Evolutionary conservation across 495 filamentous ascomycete species (phyloP).

Genomic region (Lasiosphaeria hispida): DNA sequence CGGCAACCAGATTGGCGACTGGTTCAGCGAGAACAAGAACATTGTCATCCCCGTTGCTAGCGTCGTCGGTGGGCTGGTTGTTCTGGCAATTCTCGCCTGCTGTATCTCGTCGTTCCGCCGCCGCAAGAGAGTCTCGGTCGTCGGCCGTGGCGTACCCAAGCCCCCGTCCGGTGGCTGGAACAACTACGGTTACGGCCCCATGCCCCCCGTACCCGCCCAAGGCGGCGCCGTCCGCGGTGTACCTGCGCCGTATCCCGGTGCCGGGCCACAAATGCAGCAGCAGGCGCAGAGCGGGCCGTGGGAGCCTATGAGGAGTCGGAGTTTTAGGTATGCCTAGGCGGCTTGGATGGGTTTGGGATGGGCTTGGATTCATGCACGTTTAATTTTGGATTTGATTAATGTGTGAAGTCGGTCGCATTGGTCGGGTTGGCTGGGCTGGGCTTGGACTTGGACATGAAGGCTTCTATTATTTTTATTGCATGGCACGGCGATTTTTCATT

Average conservation of each 20-base stretch:
- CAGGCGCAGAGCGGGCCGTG: conserved; percentile 9
- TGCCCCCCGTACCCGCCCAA: conserved; percentile 8
- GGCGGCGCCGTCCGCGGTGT: conserved; percentile 6
- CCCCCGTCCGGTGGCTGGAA: conserved; percentile 6
- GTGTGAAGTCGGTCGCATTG: conserved; percentile 1
- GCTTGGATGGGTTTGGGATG: not conserved
- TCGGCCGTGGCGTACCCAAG: not conserved
- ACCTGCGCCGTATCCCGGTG: not conserved
- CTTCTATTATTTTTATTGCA: not conserved
- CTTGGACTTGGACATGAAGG: too few relatives aligned
- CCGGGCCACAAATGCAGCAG: conserved; percentile 2
- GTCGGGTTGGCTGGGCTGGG: not conserved
- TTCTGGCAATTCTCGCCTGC: conserved; percentile 61
- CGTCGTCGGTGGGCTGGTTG: conserved; percentile 64
- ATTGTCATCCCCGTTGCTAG: conserved; percentile 72
- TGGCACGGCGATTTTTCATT: conserved; percentile 11
- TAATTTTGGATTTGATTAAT: conserved; percentile 4
- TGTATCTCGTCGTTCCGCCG: conserved; percentile 51
- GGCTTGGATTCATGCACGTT: not conserved
- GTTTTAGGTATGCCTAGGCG: conserved; percentile 30
- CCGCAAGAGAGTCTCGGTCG: not conserved
- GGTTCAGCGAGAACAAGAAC: conserved; percentile 68
- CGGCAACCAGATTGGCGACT: conserved; percentile 58
- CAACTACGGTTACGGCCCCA: conserved; percentile 5
- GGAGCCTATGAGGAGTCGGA: conserved; percentile 23